Evolutionary conservation across 139 green algal genomes (phyloP).

Genomic region (Chlorella sorokiniana): DNA sequence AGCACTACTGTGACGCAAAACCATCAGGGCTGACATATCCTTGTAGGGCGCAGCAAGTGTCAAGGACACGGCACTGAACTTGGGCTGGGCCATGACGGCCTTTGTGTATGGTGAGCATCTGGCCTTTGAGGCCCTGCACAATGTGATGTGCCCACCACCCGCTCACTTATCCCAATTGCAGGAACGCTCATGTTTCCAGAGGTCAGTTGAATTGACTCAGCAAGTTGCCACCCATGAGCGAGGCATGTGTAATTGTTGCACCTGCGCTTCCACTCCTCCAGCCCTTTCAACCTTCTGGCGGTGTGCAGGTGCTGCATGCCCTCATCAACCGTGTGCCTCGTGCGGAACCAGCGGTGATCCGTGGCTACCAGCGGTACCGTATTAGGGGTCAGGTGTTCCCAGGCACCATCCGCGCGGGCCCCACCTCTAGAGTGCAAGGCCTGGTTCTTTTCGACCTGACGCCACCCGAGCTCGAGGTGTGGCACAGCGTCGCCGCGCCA

Average conservation of each 20-base stretch:
- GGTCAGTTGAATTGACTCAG: background rate
- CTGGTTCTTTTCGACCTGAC: constrained; percentile 57
- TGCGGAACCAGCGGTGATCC: constrained; percentile 46
- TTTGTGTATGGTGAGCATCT: constrained; percentile 61
- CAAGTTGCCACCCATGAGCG: background rate
- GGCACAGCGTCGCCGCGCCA: background rate
- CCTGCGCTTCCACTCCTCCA: background rate
- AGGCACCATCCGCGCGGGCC: constrained; percentile 5
- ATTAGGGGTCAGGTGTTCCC: constrained; percentile 53
- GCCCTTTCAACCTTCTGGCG: background rate
- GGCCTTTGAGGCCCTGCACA: constrained; percentile 33
- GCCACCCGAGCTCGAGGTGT: constrained; percentile 61
- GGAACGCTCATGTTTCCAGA: constrained; percentile 55
- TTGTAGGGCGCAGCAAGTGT: no score
- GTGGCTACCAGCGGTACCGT: constrained; percentile 60
- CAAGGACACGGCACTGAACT: no score
- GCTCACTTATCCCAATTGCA: no score
- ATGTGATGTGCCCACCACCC: no score
- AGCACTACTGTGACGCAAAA: no score
- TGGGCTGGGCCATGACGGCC: constrained; percentile 16
- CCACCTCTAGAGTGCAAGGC: constrained; percentile 1
- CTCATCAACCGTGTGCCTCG: constrained; percentile 62
- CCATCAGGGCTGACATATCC: no score
- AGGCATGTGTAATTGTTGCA: no score
- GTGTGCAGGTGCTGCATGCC: constrained; percentile 52